phyloP scores from a whole-genome alignment of 2,329 filamentous ascomycete genomes.

The Stachybotrys echinatus region DNA sequence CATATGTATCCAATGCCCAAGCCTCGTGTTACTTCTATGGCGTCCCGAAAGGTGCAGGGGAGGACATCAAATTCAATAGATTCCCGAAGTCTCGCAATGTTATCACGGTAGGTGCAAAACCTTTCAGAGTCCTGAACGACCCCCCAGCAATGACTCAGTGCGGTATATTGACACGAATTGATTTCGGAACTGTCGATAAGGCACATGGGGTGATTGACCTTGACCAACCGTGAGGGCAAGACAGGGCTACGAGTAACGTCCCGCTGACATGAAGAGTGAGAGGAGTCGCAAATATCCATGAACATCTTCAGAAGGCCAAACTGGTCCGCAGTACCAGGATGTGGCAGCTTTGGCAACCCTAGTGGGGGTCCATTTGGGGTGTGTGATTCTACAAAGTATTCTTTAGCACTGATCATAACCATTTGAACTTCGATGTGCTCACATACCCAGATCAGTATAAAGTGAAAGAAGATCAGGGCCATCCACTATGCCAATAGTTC shows the following conservation, averaged over 20 bases:
- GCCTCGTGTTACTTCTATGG: conserved; percentile 1
- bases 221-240: background rate
- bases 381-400: too few relatives aligned
- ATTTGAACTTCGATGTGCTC: background rate
- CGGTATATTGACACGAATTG: background rate
- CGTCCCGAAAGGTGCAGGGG: conserved; percentile 10
- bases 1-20: conserved; percentile 8
- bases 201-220: background rate
- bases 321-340: background rate
- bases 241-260: background rate
- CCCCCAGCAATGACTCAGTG: background rate
- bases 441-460: background rate
- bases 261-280: background rate
- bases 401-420: too few relatives aligned
- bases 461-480: background rate
- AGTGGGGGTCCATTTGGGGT: background rate
- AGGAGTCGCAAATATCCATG: background rate
- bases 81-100: background rate
- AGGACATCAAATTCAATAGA: background rate
- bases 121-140: background rate
- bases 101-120: background rate
- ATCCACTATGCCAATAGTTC: background rate
- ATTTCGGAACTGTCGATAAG: background rate
- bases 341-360: background rate
- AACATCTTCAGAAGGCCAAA: background rate